phyloP scores from a whole-genome alignment of 139 green algal genomes.

The Chlorella sp. region DNA sequence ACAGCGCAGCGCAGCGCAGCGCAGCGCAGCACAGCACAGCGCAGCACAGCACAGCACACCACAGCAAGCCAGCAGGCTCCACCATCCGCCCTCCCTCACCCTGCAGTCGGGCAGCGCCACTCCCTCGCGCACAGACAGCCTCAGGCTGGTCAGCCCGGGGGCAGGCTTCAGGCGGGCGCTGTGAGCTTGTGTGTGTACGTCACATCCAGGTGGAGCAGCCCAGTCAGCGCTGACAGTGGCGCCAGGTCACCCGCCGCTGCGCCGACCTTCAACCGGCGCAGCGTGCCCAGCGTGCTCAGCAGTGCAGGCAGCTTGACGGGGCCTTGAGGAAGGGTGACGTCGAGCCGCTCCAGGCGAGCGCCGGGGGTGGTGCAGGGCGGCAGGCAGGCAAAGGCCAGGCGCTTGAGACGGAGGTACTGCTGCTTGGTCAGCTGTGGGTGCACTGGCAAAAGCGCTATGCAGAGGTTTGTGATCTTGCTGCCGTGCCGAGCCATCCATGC shows the following conservation, averaged over 20 bases:
- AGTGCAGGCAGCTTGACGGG: background rate
- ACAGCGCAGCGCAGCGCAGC: too few relatives aligned
- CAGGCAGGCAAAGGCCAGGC: background rate
- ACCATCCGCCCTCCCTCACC: too few relatives aligned
- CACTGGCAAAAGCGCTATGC: background rate
- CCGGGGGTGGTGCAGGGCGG: background rate
- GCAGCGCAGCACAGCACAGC: too few relatives aligned
- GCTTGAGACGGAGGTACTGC: background rate
- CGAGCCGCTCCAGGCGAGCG: background rate
- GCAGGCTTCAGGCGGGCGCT: background rate
- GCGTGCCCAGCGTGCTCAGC: background rate
- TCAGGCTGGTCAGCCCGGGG: background rate
- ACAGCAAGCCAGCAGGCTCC: too few relatives aligned
- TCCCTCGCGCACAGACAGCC: background rate
- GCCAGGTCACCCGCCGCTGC: background rate
- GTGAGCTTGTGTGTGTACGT: background rate
- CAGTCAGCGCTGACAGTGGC: background rate
- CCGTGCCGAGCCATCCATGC: background rate
- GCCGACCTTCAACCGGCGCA: background rate
- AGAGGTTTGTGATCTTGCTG: background rate
- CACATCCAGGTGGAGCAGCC: background rate
- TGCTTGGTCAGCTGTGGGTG: background rate
- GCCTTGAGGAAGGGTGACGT: background rate
- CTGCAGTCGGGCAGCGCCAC: background rate
- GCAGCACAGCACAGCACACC: background rate